Evolutionary conservation across 75 land plant genomes (phyloP), one percentile per base, ranked within the genome.

Genomic region (Pinus tabuliformis): DNA sequence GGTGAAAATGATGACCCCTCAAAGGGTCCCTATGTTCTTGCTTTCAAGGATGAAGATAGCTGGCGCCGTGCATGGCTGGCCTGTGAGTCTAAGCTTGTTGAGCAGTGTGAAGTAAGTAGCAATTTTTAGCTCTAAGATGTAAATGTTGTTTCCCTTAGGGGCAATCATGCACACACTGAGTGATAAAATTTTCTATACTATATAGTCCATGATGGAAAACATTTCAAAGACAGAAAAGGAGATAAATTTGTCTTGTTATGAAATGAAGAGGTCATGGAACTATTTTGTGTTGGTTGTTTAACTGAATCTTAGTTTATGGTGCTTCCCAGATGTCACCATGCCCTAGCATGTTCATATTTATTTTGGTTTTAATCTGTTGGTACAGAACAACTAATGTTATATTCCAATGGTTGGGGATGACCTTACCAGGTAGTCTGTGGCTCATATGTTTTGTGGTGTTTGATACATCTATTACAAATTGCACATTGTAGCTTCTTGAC

Each of bases 1-100:
- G 82, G 82, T 17, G 73, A 78, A 15, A 54, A 74, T 3, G 92
- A 89, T 62, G 84, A 86, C 15, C 87, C 94, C 36, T 84, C 91
- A n/a, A 59, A 65, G 16, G 93, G 93, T 16, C 82, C 89, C 20
- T 90, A 75, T 74, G 82, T 92, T 59, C 97, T 94, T 78, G 92
- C 91, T 22, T 94, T 94, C 85, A 76, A 79, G 37, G 81, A 84
- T 81, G 83, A 81, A 14, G 73, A 66, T 16, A 63, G 82, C 33
- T 94, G 87, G 88, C 60, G 73, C 12, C 73, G 73, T 33, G 95
- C 95, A 5, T 83, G 77, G 81, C 64, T 13, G 11, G 62, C 76
- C 49, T 84, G 90, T 74, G 80, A 81, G 57, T 78, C 86, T 30
- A 86, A 83, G 45, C 58, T 90, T 62, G 56, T 73, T 58, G 77